Conservation (phyloP, 2,329 filamentous ascomycete species). For the Arthrobotrys sphaeroides region DNA sequence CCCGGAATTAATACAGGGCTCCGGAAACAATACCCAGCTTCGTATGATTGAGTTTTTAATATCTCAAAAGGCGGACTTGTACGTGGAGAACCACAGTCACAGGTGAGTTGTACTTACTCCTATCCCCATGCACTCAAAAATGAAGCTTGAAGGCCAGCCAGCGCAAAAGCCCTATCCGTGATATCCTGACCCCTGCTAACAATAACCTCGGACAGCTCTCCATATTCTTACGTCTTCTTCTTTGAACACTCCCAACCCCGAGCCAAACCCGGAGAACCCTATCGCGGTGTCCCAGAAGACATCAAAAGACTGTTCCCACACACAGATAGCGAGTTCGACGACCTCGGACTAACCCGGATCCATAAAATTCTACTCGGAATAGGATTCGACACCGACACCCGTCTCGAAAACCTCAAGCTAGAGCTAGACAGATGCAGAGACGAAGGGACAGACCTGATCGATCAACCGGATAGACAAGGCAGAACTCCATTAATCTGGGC, state of each 20-base stretch:
- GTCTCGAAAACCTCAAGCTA: not conserved
- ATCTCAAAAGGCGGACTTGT: not conserved
- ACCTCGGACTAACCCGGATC: not conserved
- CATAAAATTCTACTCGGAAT: not conserved
- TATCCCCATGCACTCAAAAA: too few relatives aligned
- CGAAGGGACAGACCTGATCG: not conserved
- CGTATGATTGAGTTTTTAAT: not conserved
- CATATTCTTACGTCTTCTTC: too few relatives aligned
- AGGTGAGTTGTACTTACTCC: too few relatives aligned
- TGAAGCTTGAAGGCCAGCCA: too few relatives aligned
- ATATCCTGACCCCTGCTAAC: too few relatives aligned
- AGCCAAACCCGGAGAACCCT: too few relatives aligned
- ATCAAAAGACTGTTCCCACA: not conserved
- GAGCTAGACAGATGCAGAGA: not conserved
- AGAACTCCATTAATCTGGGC: constrained; percentile 4
- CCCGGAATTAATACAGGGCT: too few relatives aligned
- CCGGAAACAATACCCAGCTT: not conserved
- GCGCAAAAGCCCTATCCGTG: too few relatives aligned
- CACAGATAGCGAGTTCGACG: not conserved
- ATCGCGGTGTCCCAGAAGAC: not conserved
- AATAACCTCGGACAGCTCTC: too few relatives aligned
- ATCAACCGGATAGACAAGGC: not conserved
- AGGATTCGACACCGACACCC: not conserved
- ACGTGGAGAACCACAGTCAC: not conserved
- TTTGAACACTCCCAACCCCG: too few relatives aligned